Conservation (phyloP, 148 eudicot genomes). For the Cornus kousa region DNA sequence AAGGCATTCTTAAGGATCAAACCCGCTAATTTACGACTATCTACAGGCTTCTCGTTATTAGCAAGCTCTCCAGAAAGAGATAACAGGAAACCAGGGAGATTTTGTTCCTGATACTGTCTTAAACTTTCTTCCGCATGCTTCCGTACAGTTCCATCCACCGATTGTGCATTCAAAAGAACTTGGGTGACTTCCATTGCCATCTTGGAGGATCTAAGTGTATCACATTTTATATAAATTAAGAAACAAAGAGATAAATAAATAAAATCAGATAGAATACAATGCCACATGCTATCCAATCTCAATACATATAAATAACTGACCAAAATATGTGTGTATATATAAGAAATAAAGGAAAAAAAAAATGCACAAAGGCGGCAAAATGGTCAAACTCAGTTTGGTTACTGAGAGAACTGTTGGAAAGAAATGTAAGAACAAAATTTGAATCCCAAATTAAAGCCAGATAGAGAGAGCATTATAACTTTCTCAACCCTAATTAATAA, state of each 20-base stretch:
- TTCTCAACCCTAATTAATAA: too few species aligned
- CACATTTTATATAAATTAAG: conserved; percentile 3
- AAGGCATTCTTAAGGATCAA: conserved; percentile 73
- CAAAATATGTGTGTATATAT: too few species aligned
- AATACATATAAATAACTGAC: too few species aligned
- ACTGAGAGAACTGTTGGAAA: too few species aligned
- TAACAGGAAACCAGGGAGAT: conserved; percentile 56
- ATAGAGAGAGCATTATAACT: too few species aligned
- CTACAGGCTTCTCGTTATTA: conserved; percentile 65
- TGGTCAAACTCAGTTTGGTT: too few species aligned
- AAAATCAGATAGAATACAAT: background rate
- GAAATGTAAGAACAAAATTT: too few species aligned
- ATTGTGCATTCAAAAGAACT: conserved; percentile 69
- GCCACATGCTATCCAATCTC: too few species aligned
- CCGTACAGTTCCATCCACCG: conserved; percentile 60
- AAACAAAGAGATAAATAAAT: conserved; percentile 30
- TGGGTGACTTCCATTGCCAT: conserved; percentile 76
- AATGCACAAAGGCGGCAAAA: too few species aligned
- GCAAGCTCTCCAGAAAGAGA: conserved; percentile 77
- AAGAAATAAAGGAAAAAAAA: too few species aligned
- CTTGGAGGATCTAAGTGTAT: too few species aligned
- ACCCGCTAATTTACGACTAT: conserved; percentile 70
- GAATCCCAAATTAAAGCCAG: too few species aligned
- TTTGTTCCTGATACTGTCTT: conserved; percentile 72
- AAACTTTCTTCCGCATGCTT: conserved; percentile 71